Percentiles rank a stretch among this genome's conserved stretches.
Evolutionary conservation across 257 asterid species (phyloP).

Genomic region (Przewalskia tangutica): DNA sequence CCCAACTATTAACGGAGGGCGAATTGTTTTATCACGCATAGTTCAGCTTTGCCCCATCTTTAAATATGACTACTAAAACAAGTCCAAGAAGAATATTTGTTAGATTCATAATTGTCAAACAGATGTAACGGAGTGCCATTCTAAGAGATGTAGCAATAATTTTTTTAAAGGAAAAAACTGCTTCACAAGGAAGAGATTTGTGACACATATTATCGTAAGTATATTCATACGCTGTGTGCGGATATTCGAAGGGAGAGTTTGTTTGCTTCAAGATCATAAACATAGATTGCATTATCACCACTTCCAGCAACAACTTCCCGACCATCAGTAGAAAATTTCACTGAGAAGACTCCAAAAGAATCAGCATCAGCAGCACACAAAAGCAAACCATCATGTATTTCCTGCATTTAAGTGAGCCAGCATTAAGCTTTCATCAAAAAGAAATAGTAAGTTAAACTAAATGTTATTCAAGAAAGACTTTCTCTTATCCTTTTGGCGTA

Average conservation of each 20-base stretch:
- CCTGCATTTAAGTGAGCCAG: slow-evolving; percentile 33
- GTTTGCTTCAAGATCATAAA: slow-evolving; percentile 77
- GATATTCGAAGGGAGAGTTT: slow-evolving; percentile 56
- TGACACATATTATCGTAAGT: not conserved
- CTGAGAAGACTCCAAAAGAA: slow-evolving; percentile 75
- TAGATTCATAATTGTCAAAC: not conserved
- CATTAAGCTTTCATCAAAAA: not conserved
- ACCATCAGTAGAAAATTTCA: slow-evolving; percentile 76
- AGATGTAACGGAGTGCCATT: not conserved
- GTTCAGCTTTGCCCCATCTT: not conserved
- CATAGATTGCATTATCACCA: slow-evolving; percentile 67
- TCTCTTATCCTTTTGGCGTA: not conserved
- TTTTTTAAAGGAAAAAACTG: not conserved
- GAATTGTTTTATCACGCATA: too few species aligned
- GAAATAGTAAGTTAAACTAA: not conserved
- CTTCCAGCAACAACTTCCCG: slow-evolving; percentile 89
- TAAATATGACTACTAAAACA: not conserved
- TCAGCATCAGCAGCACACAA: slow-evolving; percentile 39
- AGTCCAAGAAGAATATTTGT: not conserved
- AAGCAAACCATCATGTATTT: slow-evolving; percentile 72
- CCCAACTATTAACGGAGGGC: too few species aligned
- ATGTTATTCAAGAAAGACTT: not conserved
- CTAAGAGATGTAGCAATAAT: not conserved
- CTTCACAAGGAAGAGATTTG: not conserved
- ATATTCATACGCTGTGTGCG: slow-evolving; percentile 50